These are phyloP conservation scores for Ballota nigra DNA, from an alignment of 257 asterid species.

Conservation along the genomic window DNA sequence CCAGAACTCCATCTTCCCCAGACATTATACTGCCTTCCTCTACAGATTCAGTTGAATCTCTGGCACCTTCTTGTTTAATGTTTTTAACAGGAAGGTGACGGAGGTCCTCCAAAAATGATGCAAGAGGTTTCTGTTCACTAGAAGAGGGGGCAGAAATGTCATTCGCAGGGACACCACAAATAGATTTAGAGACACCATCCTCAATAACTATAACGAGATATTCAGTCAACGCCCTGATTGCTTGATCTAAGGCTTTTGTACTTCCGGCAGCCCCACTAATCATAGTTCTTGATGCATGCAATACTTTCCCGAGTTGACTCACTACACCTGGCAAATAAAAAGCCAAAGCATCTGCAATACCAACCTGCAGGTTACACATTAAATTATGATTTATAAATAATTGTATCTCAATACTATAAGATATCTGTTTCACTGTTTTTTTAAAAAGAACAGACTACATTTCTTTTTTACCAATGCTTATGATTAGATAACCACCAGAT, in stretches of 20 bases:
- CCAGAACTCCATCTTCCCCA: slow-evolving; percentile 28
- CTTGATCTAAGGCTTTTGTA: slow-evolving; percentile 70
- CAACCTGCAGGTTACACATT: slow-evolving; percentile 64
- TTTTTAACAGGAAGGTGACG: slow-evolving; percentile 60
- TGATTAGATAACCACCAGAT: neutral
- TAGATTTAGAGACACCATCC: slow-evolving; percentile 44
- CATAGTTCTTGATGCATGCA: slow-evolving; percentile 73
- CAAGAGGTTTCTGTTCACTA: slow-evolving; percentile 50
- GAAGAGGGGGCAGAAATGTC: slow-evolving; percentile 26
- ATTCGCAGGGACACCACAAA: slow-evolving; percentile 27
- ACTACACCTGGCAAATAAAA: slow-evolving; percentile 95
- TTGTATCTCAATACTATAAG: neutral
- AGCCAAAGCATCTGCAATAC: slow-evolving; percentile 89
- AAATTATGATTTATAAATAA: slow-evolving; percentile 4
- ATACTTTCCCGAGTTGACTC: slow-evolving; percentile 87
- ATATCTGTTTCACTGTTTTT: neutral
- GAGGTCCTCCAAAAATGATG: slow-evolving; percentile 66
- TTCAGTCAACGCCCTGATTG: slow-evolving; percentile 73
- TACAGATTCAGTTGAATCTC: slow-evolving; percentile 32
- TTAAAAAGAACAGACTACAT: neutral
- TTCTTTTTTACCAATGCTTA: slow-evolving; percentile 6
- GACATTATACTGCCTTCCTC: slow-evolving; percentile 28
- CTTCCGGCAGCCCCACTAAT: slow-evolving; percentile 95
- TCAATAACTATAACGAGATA: slow-evolving; percentile 67
- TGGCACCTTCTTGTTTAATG: slow-evolving; percentile 25